Evolutionary conservation across 1,284 basidiomycete species (phyloP), one percentile per base, ranked within the genome.

Genomic region (Laetiporus sulphureus): DNA sequence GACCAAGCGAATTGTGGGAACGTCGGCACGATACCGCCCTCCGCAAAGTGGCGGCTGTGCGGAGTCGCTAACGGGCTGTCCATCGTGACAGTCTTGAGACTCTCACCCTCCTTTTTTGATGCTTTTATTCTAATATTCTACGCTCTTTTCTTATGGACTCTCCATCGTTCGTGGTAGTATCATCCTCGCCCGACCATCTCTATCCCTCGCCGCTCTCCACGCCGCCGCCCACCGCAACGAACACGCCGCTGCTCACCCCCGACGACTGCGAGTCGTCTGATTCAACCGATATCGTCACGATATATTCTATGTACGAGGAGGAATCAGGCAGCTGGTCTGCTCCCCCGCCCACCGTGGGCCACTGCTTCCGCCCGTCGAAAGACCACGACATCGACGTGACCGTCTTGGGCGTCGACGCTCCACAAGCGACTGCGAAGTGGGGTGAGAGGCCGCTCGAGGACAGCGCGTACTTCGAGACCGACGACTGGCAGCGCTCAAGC

Each of bases 231-330:
- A 57, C 50, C 39, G 46, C 45, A 41, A 46, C 46, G 46, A 46
- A 46, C 22, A 45, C 56, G 24, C 59, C 60, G 21, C 62, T 62
- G 25, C 54, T 61, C 40, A 38, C 56, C 6, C 51, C 52, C 16
- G 50, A 57, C 31, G 42, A 49, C 19, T 59, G 49, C 42, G 64
- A 65, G 22, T 70, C 70, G 1, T 62, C 69, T 1, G 81, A 83
- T n/a, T n/a, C n/a, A 52, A 75, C 78, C 27, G 77, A 82, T 7
- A 83, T 86, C 52, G 77, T 83, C 58, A 79, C 82, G 43, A 88
- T 88, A 42, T 88, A 85, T 60, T 85, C 81, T 38, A 88, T 87
- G 84, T 88, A 87, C 44, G 56, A 58, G 39, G 53, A 65, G 53
- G 53, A 63, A 54, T 64, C 52, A 56, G 64, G 58, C 45, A 66